Evolutionary conservation across 768 basidiomycete genomes (phyloP), one percentile per base, ranked within the genome.

Genomic region (Dendrothele bispora): DNA sequence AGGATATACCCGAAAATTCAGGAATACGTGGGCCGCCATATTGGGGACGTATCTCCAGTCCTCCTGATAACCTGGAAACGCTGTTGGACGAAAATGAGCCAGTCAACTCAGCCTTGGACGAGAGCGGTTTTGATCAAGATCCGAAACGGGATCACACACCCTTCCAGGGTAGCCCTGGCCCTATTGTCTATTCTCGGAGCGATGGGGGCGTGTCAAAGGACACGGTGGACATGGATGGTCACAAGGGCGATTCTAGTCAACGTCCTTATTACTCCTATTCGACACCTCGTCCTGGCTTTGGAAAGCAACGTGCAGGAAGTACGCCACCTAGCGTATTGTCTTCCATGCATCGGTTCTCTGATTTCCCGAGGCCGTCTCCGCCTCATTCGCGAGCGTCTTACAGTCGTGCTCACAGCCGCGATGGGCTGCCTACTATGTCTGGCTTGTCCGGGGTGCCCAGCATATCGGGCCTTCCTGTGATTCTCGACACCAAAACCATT

Each of bases 311-410:
- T 25, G 25, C 44, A 2, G 34, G 38, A 5, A 29, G 35, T 21
- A 36, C 44, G 11, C 25, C 34, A 37, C 17, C 24, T n/a, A 46
- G 25, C 22, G n/a, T 36, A 4, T 26, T 12, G 2, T 36, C 34
- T 46, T n/a, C n/a, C n/a, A n/a, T n/a, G n/a, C n/a, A n/a, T n/a
- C n/a, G n/a, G n/a, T n/a, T n/a, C n/a, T n/a, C n/a, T n/a, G n/a
- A 46, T 46, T 37, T 17, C 35, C 1, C 27, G 44, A 46, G 44
- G 44, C 17, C 44, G 44, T 7, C 14, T 27, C 5, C 25, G 44
- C 11, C 15, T 46, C 38, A 14, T 36, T 37, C 44, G 34, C 24
- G n/a, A n/a, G n/a, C n/a, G n/a, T n/a, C n/a, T n/a, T n/a, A n/a
- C n/a, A n/a, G n/a, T n/a, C n/a, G n/a, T n/a, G n/a, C n/a, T n/a